These are phyloP conservation scores for Apiotrichum laibachii DNA, from an alignment of 1,284 basidiomycete species.

Conservation along the genomic window DNA sequence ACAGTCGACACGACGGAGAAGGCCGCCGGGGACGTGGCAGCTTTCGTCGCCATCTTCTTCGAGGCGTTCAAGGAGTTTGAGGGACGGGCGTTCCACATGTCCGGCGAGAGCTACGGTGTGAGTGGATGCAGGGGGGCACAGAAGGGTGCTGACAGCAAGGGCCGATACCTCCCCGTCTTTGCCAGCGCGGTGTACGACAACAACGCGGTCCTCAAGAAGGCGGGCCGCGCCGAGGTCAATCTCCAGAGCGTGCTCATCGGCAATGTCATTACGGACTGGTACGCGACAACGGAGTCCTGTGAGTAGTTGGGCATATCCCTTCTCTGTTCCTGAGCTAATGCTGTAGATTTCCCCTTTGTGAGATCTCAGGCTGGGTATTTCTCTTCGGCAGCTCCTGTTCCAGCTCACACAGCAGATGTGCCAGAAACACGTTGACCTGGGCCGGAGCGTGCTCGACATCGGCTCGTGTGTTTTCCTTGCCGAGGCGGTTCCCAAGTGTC, in stretches of 20 bases:
- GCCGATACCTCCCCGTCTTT: constrained; percentile 80
- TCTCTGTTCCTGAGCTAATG: neutral
- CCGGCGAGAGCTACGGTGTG: constrained; percentile 59
- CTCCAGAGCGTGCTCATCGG: constrained; percentile 79
- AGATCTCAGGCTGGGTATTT: no score
- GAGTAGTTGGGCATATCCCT: neutral
- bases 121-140: constrained; percentile 10
- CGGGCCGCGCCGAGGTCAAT: constrained; percentile 69
- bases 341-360: constrained; percentile 11
- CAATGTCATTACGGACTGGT: no score
- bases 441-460: constrained; percentile 38
- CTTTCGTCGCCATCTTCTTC: constrained; percentile 71
- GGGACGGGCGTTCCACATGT: constrained; percentile 63
- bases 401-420: constrained; percentile 25
- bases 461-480: constrained; percentile 40
- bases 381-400: no score
- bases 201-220: constrained; percentile 61
- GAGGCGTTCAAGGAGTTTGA: constrained; percentile 66
- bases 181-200: constrained; percentile 75
- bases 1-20: constrained; percentile 64
- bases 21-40: constrained; percentile 67
- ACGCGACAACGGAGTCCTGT: neutral
- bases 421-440: constrained; percentile 37
- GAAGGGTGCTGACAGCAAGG: constrained; percentile 48
- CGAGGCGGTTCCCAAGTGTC: constrained; percentile 41